A percentile compares a stretch with the other conserved stretches of the same genome.
Evolutionary conservation across 495 filamentous ascomycete species (phyloP).

Genomic region (Astrothelium macrocarpum): DNA sequence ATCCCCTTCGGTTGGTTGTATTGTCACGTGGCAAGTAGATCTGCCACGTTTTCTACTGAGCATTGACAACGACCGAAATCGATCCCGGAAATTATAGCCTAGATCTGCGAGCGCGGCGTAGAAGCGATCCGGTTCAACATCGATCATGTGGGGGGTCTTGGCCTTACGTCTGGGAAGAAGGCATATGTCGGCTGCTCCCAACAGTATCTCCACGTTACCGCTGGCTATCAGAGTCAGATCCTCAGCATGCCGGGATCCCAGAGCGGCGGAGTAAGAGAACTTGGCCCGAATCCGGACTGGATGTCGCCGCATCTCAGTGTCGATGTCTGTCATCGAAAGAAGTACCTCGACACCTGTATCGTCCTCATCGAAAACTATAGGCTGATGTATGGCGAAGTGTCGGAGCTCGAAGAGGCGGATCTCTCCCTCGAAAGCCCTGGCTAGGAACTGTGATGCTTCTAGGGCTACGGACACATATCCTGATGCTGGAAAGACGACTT

Average conservation of each 20-base stretch:
- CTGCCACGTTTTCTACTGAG: not conserved
- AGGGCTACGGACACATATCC: slow-evolving; percentile 15
- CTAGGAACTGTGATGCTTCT: slow-evolving; percentile 5
- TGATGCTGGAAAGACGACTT: slow-evolving; percentile 21
- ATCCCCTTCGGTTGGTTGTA: not conserved
- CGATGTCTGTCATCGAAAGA: not conserved
- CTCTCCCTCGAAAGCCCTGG: slow-evolving; percentile 10
- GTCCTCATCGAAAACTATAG: not conserved
- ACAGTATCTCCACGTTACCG: not conserved
- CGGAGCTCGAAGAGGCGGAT: slow-evolving; percentile 13
- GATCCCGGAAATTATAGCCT: not conserved
- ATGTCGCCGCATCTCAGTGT: not conserved
- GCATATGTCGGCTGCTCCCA: not conserved
- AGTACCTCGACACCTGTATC: not conserved
- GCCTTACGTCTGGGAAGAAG: not conserved
- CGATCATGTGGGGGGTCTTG: not conserved
- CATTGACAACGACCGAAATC: not conserved
- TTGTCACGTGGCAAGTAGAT: not conserved
- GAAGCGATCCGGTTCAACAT: not conserved
- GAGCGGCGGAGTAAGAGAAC: not conserved
- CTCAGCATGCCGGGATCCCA: no score
- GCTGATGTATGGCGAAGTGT: not conserved
- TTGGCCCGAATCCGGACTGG: not conserved
- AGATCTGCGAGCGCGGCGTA: not conserved
- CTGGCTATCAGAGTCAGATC: not conserved